Evolutionary conservation across 1,284 basidiomycete genomes (phyloP).

Genomic region (Omphalotus olearius): DNA sequence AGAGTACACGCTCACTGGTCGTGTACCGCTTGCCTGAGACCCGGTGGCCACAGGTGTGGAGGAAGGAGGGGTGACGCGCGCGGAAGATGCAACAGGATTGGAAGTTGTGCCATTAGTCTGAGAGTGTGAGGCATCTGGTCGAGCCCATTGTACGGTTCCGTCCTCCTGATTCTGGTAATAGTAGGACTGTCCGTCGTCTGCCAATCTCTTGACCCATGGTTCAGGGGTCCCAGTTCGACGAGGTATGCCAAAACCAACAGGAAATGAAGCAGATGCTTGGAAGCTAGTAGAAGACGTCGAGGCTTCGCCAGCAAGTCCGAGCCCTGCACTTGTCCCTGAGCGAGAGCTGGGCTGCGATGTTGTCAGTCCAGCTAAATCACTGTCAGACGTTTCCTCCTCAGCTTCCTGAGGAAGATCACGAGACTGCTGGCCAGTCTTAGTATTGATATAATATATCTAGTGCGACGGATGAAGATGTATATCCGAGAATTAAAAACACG

Average conservation of each 20-base stretch:
- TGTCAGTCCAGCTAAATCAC: conserved; percentile 49
- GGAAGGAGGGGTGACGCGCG: conserved; percentile 11
- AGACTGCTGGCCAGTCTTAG: conserved; percentile 82
- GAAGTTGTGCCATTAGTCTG: conserved; percentile 14
- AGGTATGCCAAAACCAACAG: conserved; percentile 57
- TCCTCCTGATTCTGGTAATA: conserved; percentile 77
- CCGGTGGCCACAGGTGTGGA: conserved; percentile 14
- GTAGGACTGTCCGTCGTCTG: conserved; percentile 82
- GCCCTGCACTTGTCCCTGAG: conserved; percentile 46
- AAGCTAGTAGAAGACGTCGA: conserved; percentile 20
- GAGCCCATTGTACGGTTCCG: conserved; percentile 65
- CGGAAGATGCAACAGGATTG: conserved; percentile 16
- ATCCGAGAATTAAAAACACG: conserved; percentile 8
- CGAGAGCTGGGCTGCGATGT: conserved; percentile 53
- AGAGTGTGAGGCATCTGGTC: conserved; percentile 37
- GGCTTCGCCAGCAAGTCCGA: conserved; percentile 36
- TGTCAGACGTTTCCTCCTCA: conserved; percentile 58
- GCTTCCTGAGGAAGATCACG: conserved; percentile 79
- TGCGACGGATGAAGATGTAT: conserved; percentile 10
- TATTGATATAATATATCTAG: conserved; percentile 93
- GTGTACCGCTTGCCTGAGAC: conserved; percentile 33
- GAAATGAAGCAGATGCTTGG: conserved; percentile 22
- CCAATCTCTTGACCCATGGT: conserved; percentile 75
- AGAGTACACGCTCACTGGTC: conserved; percentile 64
- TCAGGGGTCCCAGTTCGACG: conserved; percentile 62